Conservation (phyloP, 2,329 filamentous ascomycete genomes). For the Drechslera avenae region DNA sequence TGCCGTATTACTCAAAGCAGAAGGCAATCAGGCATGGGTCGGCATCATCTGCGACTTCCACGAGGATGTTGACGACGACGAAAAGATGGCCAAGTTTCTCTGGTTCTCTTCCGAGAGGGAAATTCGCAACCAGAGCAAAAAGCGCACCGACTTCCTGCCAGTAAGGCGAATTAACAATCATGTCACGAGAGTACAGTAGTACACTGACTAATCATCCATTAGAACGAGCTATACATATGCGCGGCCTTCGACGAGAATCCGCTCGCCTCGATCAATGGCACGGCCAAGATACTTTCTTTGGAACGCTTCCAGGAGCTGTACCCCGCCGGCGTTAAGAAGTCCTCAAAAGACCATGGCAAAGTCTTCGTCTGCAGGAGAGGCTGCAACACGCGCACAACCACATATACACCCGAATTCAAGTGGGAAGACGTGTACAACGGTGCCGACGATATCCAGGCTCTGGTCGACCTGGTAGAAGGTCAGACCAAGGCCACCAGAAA, state of each 20-base stretch:
- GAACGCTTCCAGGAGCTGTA: conserved; percentile 70
- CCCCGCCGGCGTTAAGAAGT: conserved; percentile 76
- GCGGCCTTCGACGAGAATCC: conserved; percentile 86
- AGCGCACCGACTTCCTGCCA: conserved; percentile 76
- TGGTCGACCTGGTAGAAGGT: conserved; percentile 71
- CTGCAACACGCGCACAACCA: conserved; percentile 85
- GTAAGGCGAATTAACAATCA: conserved; percentile 49
- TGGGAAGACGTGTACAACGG: conserved; percentile 86
- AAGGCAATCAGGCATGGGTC: conserved; percentile 90
- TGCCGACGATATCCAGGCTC: conserved; percentile 66
- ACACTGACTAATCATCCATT: conserved; percentile 24
- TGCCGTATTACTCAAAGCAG: conserved; percentile 82
- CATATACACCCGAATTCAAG: conserved; percentile 87
- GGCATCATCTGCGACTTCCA: conserved; percentile 85
- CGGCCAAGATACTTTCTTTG: conserved; percentile 77
- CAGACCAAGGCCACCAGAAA: conserved; percentile 75
- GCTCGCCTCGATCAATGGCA: conserved; percentile 86
- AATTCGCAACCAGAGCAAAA: conserved; percentile 81
- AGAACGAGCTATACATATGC: conserved; percentile 93
- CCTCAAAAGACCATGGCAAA: conserved; percentile 77
- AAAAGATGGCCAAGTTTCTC: conserved; percentile 85
- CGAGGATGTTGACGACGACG: conserved; percentile 62
- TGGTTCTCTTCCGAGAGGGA: conserved; percentile 96
- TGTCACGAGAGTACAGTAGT: neutral
- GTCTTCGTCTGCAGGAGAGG: conserved; percentile 88